These are phyloP conservation scores for Diaporthe velutina DNA, from an alignment of 2,329 filamentous ascomycete genomes.

Conservation along the genomic window DNA sequence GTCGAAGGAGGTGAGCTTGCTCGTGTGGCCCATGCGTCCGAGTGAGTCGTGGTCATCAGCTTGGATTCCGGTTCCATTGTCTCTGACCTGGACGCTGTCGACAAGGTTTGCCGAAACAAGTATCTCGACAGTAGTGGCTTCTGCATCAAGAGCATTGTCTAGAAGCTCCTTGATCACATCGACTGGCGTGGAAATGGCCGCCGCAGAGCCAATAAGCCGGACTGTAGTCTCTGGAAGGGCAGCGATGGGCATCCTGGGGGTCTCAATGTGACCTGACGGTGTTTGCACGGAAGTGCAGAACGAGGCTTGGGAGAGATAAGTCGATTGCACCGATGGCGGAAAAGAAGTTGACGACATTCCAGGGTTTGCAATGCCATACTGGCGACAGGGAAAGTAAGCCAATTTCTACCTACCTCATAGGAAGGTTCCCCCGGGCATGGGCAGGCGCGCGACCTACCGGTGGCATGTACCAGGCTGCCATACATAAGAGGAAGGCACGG, in stretches of 20 bases:
- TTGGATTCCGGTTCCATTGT: conserved; percentile 80
- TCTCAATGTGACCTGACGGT: background rate
- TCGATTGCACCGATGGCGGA: background rate
- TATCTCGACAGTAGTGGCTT: conserved; percentile 75
- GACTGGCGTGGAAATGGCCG: conserved; percentile 70
- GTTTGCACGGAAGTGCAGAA: no score
- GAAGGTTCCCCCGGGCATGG: background rate
- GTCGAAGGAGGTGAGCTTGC: conserved; percentile 76
- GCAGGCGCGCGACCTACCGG: background rate
- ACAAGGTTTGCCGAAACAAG: conserved; percentile 75
- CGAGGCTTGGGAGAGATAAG: background rate
- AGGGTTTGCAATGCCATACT: background rate
- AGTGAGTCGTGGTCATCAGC: conserved; percentile 71
- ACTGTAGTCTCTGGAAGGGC: conserved; percentile 62
- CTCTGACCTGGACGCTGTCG: conserved; percentile 77
- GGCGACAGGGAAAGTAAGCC: background rate
- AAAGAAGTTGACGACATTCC: background rate
- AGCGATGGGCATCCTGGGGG: conserved; percentile 61
- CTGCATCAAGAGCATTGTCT: conserved; percentile 82
- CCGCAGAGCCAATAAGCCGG: conserved; percentile 70
- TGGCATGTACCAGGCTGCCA: background rate
- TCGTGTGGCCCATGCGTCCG: conserved; percentile 78
- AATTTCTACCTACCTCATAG: background rate
- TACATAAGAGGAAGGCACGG: conserved; percentile 7
- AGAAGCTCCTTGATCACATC: conserved; percentile 81